phyloP scores from a whole-genome alignment of 192 early-diverging fungal genomes.

The Linderina pennispora region DNA sequence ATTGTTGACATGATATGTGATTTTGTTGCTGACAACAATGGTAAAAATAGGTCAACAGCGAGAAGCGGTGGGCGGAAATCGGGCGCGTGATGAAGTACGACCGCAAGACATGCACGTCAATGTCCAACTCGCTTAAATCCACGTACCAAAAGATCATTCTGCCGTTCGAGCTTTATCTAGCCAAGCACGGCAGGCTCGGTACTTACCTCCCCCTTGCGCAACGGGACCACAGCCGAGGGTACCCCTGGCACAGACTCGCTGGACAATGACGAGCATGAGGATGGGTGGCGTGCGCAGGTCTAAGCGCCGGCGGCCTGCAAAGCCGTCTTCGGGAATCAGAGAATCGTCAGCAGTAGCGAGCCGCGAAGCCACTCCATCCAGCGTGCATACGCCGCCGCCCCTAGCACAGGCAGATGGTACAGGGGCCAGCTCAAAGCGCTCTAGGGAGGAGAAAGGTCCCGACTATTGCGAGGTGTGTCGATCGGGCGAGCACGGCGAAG shows the following conservation, averaged over 20 bases:
- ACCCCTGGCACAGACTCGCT: background rate
- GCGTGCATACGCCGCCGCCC: background rate
- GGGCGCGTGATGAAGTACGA: conserved; percentile 66
- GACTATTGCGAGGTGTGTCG: conserved; percentile 39
- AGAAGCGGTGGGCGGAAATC: conserved; percentile 85
- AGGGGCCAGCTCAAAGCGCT: too few species aligned
- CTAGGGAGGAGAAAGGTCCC: too few species aligned
- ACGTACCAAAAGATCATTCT: conserved; percentile 61
- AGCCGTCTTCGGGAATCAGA: background rate
- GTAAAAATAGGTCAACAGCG: conserved; percentile 59
- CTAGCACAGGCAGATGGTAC: too few species aligned
- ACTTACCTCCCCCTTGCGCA: conserved; percentile 15
- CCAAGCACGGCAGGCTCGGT: conserved; percentile 38
- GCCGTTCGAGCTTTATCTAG: conserved; percentile 64
- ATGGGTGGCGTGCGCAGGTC: conserved; percentile 18
- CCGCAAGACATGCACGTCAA: conserved; percentile 66
- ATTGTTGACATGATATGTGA: too few species aligned
- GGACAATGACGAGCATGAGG: too few species aligned
- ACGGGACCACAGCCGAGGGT: background rate
- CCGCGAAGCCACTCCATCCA: background rate
- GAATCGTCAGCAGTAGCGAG: background rate
- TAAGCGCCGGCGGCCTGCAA: conserved; percentile 32
- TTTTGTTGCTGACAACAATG: too few species aligned
- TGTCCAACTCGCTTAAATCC: conserved; percentile 66
- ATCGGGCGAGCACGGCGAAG: conserved; percentile 49